Base-by-base conservation (phyloP, 176 grass and related monocot genomes). In the Avena insularis region DNA sequence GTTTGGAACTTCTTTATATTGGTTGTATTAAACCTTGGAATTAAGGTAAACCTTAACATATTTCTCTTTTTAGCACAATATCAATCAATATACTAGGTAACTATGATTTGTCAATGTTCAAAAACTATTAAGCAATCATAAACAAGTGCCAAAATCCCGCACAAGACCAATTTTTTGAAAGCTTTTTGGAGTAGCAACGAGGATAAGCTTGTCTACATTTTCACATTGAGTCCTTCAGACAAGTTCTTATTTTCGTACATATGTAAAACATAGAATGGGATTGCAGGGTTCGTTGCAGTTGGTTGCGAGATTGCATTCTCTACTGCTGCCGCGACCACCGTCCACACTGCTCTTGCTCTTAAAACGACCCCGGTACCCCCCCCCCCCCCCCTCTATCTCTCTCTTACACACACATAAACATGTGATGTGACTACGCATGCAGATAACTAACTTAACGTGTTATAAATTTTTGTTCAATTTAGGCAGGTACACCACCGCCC, bases 261-360 rank as follows among this genome's bases (percentile, higher is more conserved):
- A 75, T 75, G 21, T 49, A 48, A 74, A 48, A 49, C 4, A 25
- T 25, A 25, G 49, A 25, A 12, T 84, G 9, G 25, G 66, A 2
- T 20, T 80, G 19, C 46, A 91, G 92, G 83, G 21, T 74, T 87
- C 29, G 20, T 81, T 83, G 89, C 92, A 62, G 89, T 91, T 16
- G 89, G 89, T 84, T 81, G 78, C 15, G 92, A 90, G 23, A 14
- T 64, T 66, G 74, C 33, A 62, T 83, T 85, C 51, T 65, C 89
- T 9, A 77, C 19, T 8, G 10, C 11, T 13, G 17, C 21, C 17
- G 71, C 83, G 33, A 9, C 58, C 29, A 12, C 81, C 50, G 11
- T 94, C 19, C 86, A 91, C 58, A 49, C 48, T 2, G 35, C 17
- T 25, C 66, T 94, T 78, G 83, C 73, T 38, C 75, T 83, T 45